Evolutionary conservation across 1,284 basidiomycete species (phyloP).

Genomic region (Entoloma clypeatum): DNA sequence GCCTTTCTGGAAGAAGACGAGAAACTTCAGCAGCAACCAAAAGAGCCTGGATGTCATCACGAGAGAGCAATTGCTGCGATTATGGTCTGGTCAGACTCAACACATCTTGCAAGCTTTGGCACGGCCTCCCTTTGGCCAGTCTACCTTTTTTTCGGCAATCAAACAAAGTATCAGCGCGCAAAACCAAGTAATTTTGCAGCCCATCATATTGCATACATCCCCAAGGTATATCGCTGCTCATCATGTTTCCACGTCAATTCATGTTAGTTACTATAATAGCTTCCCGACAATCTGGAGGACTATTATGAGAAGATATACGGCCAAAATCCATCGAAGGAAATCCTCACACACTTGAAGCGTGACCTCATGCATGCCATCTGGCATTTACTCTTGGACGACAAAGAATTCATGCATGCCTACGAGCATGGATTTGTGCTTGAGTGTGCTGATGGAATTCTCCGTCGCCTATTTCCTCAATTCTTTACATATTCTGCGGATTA

Average conservation of each 20-base stretch:
- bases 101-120: no score
- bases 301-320: neutral
- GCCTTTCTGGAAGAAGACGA: no score
- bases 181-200: neutral
- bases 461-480: conserved; percentile 29
- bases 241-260: neutral
- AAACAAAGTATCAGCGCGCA: no score
- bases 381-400: conserved; percentile 2
- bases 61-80: no score
- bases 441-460: conserved; percentile 29
- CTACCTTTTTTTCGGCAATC: no score
- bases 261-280: neutral
- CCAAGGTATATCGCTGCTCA: neutral
- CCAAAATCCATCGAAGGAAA: neutral
- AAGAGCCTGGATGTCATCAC: no score
- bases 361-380: conserved; percentile 9
- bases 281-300: neutral
- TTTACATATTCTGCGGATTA: conserved; percentile 39
- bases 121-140: no score
- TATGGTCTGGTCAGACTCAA: no score
- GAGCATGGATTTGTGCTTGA: conserved; percentile 25
- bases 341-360: conserved; percentile 3
- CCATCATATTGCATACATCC: neutral
- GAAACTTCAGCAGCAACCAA: no score
- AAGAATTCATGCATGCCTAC: conserved; percentile 22